Evolutionary conservation across 1,284 basidiomycete genomes (phyloP).

Genomic region (Cutaneotrichosporon arboriforme): DNA sequence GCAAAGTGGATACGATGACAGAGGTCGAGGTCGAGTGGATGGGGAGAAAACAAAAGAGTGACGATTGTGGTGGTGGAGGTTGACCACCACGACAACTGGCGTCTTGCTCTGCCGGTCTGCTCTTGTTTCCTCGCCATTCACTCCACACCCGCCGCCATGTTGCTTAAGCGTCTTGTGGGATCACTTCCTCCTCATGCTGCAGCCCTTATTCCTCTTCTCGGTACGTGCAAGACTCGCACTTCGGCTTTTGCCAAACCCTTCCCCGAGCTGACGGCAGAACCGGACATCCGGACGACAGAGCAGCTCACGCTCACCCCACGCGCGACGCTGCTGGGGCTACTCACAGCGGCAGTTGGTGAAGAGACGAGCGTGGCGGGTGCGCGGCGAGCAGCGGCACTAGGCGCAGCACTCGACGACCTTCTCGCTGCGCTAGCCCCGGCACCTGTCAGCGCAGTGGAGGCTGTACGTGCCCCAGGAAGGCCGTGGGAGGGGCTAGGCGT

Average conservation of each 20-base stretch:
- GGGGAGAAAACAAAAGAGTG: background rate
- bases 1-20: no score
- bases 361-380: background rate
- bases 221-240: slow-evolving; percentile 11
- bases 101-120: background rate
- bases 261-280: slow-evolving; percentile 9
- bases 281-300: slow-evolving; percentile 34
- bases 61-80: slow-evolving; percentile 7
- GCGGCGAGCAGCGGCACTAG: background rate
- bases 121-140: background rate
- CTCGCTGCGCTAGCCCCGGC: no score
- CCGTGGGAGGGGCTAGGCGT: slow-evolving; percentile 36
- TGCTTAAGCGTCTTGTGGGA: slow-evolving; percentile 34
- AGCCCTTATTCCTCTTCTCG: slow-evolving; percentile 26
- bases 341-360: background rate
- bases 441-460: no score
- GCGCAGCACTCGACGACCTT: slow-evolving; percentile 24
- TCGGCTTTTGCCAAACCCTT: background rate
- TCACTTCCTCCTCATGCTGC: slow-evolving; percentile 24
- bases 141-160: slow-evolving; percentile 19
- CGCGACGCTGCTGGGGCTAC: slow-evolving; percentile 12
- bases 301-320: slow-evolving; percentile 33
- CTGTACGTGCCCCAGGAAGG: background rate
- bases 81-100: background rate
- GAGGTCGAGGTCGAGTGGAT: no score